phyloP scores from a whole-genome alignment of 2,329 filamentous ascomycete genomes.

The Aspergillus ibericus region DNA sequence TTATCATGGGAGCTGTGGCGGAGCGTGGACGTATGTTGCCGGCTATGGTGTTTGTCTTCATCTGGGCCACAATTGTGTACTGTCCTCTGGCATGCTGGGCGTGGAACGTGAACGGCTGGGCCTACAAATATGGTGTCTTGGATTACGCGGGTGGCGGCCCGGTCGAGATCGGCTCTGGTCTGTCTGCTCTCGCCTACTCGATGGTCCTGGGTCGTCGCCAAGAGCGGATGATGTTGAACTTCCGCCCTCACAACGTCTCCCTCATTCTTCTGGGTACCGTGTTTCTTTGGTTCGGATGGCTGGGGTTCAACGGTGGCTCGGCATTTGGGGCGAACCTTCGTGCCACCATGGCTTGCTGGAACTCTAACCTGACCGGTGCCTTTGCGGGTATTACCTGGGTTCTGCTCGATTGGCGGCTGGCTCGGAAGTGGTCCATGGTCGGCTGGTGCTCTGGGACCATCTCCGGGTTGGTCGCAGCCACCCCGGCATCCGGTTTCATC shows the following conservation, averaged over 20 bases:
- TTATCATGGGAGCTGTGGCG: slow-evolving; percentile 86
- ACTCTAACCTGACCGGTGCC: slow-evolving; percentile 89
- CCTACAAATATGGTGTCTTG: slow-evolving; percentile 82
- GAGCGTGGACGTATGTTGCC: slow-evolving; percentile 92
- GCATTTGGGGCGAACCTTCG: slow-evolving; percentile 91
- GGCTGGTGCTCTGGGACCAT: slow-evolving; percentile 91
- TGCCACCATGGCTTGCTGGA: slow-evolving; percentile 96
- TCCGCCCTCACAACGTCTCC: slow-evolving; percentile 97
- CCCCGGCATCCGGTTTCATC: slow-evolving; percentile 79
- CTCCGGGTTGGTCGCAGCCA: slow-evolving; percentile 83
- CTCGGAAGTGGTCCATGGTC: slow-evolving; percentile 91
- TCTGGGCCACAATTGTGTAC: slow-evolving; percentile 97
- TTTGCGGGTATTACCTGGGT: slow-evolving; percentile 94
- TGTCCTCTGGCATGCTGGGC: slow-evolving; percentile 95
- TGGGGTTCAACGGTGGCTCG: slow-evolving; percentile 97
- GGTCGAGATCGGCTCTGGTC: slow-evolving; percentile 93
- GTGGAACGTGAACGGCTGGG: slow-evolving; percentile 95
- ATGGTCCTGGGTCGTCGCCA: slow-evolving; percentile 93
- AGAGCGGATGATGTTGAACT: slow-evolving; percentile 99
- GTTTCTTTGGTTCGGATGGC: slow-evolving; percentile 97
- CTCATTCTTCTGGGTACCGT: slow-evolving; percentile 94
- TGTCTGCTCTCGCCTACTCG: slow-evolving; percentile 92
- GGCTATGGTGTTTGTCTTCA: slow-evolving; percentile 91
- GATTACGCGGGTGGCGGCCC: slow-evolving; percentile 96
- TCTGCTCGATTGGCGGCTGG: slow-evolving; percentile 90